Evolutionary conservation across 2,329 filamentous ascomycete genomes (phyloP).

Genomic region (Sporothrix brasiliensis): DNA sequence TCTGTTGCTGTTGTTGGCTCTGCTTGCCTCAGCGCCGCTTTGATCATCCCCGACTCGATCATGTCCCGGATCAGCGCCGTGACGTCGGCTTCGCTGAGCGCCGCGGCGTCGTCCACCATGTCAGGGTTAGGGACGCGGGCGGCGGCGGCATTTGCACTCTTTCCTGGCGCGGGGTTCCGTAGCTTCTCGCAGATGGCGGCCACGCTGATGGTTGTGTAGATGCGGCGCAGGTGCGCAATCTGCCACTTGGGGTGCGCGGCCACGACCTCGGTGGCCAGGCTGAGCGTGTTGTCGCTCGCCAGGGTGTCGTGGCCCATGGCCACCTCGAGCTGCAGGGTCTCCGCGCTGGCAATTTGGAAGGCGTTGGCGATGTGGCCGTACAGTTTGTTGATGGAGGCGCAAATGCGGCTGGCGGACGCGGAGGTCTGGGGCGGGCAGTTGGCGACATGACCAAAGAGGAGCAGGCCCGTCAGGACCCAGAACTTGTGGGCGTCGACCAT

Average conservation of each 20-base stretch:
- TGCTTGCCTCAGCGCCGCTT: constrained; percentile 53
- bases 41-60: constrained; percentile 58
- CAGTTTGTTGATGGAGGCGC: constrained; percentile 59
- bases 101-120: constrained; percentile 31
- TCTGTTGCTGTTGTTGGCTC: neutral
- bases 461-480: constrained; percentile 76
- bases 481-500: constrained; percentile 93
- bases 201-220: constrained; percentile 66
- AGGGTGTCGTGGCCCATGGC: constrained; percentile 61
- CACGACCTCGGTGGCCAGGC: constrained; percentile 70
- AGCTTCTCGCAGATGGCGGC: constrained; percentile 56
- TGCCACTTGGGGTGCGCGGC: constrained; percentile 74
- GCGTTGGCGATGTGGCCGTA: constrained; percentile 39
- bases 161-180: constrained; percentile 41
- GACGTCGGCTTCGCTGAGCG: constrained; percentile 48
- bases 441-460: constrained; percentile 63
- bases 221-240: constrained; percentile 70
- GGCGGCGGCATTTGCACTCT: constrained; percentile 40
- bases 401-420: constrained; percentile 56
- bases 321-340: constrained; percentile 65
- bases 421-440: constrained; percentile 61
- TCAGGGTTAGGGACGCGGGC: neutral
- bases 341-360: constrained; percentile 62
- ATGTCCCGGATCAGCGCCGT: constrained; percentile 56
- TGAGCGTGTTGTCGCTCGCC: constrained; percentile 69